Evolutionary conservation across 2,329 filamentous ascomycete genomes (phyloP).

Genomic region (Aspergillus melleus): DNA sequence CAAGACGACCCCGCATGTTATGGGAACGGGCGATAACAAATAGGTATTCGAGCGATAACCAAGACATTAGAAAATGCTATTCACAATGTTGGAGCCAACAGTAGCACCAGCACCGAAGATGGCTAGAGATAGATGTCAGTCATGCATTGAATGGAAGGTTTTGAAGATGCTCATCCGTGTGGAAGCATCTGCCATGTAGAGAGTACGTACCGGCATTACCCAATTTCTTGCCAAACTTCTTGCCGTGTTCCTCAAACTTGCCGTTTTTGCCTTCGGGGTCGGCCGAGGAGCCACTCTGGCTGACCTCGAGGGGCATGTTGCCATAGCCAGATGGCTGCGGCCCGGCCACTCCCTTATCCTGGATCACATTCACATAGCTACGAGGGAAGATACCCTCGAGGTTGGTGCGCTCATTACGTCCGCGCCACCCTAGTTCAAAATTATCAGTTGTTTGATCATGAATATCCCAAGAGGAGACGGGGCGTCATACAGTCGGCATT

Average conservation of each 20-base stretch:
- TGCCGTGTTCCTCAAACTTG: conserved; percentile 71
- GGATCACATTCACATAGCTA: conserved; percentile 74
- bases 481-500: conserved; percentile 74
- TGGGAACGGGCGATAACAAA: conserved; percentile 4
- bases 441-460: conserved; percentile 14
- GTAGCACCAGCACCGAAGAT: conserved; percentile 93
- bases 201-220: conserved; percentile 61
- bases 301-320: conserved; percentile 74
- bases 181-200: neutral
- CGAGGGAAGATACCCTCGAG: conserved; percentile 93
- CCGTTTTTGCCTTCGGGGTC: conserved; percentile 45
- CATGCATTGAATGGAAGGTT: conserved; percentile 14
- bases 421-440: conserved; percentile 65
- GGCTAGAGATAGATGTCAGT: conserved; percentile 52
- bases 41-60: neutral
- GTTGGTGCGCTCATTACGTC: conserved; percentile 77
- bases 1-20: conserved; percentile 1
- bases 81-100: conserved; percentile 85
- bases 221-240: conserved; percentile 96
- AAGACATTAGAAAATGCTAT: conserved; percentile 74
- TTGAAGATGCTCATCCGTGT: neutral
- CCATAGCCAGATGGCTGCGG: conserved; percentile 48
- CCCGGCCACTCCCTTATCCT: conserved; percentile 56
- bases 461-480: neutral
- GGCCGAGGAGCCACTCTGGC: conserved; percentile 53